Conservation (phyloP, 139 green algal genomes). For the Chara braunii region DNA sequence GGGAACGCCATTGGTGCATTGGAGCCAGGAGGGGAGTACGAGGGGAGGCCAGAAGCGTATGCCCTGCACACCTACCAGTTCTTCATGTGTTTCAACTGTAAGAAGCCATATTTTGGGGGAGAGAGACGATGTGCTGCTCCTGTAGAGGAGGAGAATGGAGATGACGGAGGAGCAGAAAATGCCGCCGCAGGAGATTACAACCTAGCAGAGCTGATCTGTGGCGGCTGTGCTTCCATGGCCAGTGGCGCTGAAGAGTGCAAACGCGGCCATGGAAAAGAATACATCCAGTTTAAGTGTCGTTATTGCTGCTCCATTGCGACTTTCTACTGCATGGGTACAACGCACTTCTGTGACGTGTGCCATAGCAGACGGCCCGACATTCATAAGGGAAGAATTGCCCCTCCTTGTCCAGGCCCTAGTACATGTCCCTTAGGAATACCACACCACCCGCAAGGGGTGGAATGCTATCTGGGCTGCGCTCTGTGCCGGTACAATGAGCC, state of each 20-base stretch:
- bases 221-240: neutral
- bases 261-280: constrained; percentile 30
- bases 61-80: constrained; percentile 12
- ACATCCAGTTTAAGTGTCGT: constrained; percentile 50
- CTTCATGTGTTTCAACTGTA: constrained; percentile 28
- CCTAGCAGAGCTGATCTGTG: constrained; percentile 5
- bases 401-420: neutral
- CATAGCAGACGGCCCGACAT: constrained; percentile 21
- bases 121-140: constrained; percentile 25
- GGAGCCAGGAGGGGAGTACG: neutral
- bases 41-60: neutral
- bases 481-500: no score
- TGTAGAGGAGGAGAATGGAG: neutral
- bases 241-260: neutral
- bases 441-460: constrained; percentile 26
- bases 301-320: constrained; percentile 44
- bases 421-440: constrained; percentile 12
- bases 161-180: no score
- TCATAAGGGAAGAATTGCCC: no score
- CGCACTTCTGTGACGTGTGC: constrained; percentile 43
- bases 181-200: constrained; percentile 1
- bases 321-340: constrained; percentile 47
- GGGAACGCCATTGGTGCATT: neutral
- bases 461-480: constrained; percentile 47
- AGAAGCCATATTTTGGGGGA: constrained; percentile 40